These are phyloP conservation scores for Bimuria novae-zelandiae DNA, from an alignment of 2,329 filamentous ascomycete genomes.

Conservation along the genomic window DNA sequence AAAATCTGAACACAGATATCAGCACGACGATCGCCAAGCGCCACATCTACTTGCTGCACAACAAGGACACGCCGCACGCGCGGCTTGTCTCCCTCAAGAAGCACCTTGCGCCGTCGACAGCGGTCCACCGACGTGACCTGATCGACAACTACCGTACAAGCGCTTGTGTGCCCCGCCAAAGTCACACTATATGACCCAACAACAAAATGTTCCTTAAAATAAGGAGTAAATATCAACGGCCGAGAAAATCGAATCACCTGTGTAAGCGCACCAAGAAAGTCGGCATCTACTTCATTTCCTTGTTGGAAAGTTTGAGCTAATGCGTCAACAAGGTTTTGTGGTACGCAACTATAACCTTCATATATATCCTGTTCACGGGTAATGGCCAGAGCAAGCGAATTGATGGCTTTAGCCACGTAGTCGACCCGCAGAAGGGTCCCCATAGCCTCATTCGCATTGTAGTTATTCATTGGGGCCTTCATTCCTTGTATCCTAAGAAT, in stretches of 20 bases:
- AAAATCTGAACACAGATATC: no score
- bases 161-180: no score
- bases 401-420: slow-evolving; percentile 9
- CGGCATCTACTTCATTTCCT: background rate
- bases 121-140: no score
- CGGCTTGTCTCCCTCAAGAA: no score
- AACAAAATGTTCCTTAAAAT: no score
- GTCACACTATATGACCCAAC: no score
- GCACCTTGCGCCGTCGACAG: no score
- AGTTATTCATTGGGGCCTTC: background rate
- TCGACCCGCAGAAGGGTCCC: slow-evolving; percentile 2
- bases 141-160: no score
- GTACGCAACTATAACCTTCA: slow-evolving; percentile 9
- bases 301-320: background rate
- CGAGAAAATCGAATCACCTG: slow-evolving; percentile 15
- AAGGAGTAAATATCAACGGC: slow-evolving; percentile 15
- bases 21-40: no score
- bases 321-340: background rate
- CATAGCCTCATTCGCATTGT: background rate
- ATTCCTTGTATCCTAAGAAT: background rate
- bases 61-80: no score
- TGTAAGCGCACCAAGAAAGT: background rate
- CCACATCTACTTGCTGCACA: no score
- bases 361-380: slow-evolving; percentile 2
- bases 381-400: slow-evolving; percentile 18